Evolutionary conservation across 306 rosid species (phyloP), one percentile per base, ranked within the genome.

Genomic region (Fragaria iinumae): DNA sequence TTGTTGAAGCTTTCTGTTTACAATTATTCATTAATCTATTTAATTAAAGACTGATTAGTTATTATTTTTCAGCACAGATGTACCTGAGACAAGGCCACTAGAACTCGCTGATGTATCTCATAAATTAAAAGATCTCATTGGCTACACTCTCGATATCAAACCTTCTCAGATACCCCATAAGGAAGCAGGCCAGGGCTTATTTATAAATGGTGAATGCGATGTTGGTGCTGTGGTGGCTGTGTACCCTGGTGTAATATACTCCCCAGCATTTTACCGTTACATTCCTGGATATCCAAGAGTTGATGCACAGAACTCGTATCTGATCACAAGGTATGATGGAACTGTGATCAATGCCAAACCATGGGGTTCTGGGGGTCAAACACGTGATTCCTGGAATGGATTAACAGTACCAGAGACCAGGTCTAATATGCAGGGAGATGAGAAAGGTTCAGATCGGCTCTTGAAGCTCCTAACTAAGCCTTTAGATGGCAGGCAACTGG

Each of bases 251-350:
- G 80, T 92, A 50, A 80, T 90, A 78, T 95, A 92, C 77, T 87
- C 88, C 71, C 99, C 96, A 0, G 96, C 93, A 39, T 89, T 87
- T 83, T 92, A 95, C 83, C 96, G 90, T 11, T 89, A 88, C 73
- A 90, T 92, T 84, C 99, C 96, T 5, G 97, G 97, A 73, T 95
- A 95, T 81, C 99, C 97, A 3, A 90, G 82, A 80, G 96, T 90
- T 34, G 89, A 85, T 79, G 87, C 85, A 4, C 91, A 71, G 25
- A 95, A 95, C 77, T 84, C 97, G 4, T 89, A 92, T 92, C 77
- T 95, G 89, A 95, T 92, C 83, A 87, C 97, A 7, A 87, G 99
- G 81, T 95, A 90, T 49, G 97, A 95, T 11, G 96, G 90, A 25
- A 86, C 78, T 75, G 90, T 95, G 75, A 95, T 95, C 75, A 90